Evolutionary conservation across 192 early-diverging fungal species (phyloP), one percentile per base, ranked within the genome.

Genomic region (Mortierella hygrophila): DNA sequence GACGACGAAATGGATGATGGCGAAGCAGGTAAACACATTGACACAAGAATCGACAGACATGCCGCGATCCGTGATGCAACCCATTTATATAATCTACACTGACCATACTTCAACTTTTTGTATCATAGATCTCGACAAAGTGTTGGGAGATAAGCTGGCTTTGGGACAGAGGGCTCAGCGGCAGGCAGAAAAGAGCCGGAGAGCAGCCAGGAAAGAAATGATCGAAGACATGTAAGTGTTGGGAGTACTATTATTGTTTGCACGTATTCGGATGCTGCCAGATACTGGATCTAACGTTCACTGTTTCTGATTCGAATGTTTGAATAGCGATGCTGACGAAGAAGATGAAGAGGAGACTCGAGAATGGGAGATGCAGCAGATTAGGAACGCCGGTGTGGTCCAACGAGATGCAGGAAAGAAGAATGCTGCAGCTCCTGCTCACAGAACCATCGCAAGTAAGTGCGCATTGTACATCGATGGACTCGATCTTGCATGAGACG

Each of bases 1-100:
- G 92, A 93, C 68, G 92, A 93, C 38, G 82, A 90, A 13, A 77
- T 86, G 84, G 92, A 82, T 40, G 92, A 93, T 79, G 91, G 88
- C 21, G 92, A 91, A 54, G 91, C 89, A 82, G 92, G 90, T 91
- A 74, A 16, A 49, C 6, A 72, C 57, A 68, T 42, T 8, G 70
- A 38, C 13, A 7, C 40, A n/a, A 18, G 37, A 41, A 42, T 42
- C 6, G 38, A 35, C 10, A 21, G 26, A 13, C 20, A 42, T 71
- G 21, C 63, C 49, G 11, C 60, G 11, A 65, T n/a, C 26, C 32
- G 29, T 15, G 11, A 32, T 29, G 4, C 10, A 65, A 13, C 13
- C 10, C 8, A 4, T 65, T 4, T 2, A n/a, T 65, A 32, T 1
- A 13, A n/a, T 65, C n/a, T 32, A 6, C 23, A 7, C 55, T 26